Conservation (phyloP, 2,329 filamentous ascomycete genomes). For the Scedosporium boydii region DNA sequence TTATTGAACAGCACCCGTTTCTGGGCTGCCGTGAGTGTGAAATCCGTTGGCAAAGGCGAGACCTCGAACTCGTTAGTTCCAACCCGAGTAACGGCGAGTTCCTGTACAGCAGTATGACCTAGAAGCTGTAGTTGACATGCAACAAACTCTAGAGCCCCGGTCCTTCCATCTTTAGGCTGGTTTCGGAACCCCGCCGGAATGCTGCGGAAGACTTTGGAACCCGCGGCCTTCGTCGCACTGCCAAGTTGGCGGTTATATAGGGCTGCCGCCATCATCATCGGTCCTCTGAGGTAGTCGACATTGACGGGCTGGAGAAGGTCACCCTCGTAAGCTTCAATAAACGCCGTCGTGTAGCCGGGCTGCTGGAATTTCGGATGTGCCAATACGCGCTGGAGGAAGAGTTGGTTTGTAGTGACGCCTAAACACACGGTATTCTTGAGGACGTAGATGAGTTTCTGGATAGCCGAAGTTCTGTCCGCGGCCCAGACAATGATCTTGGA, state of each 20-base stretch:
- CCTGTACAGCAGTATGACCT: neutral
- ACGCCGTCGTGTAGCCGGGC: conserved; percentile 58
- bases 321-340: conserved; percentile 31
- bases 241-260: neutral
- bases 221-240: neutral
- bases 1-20: conserved; percentile 5
- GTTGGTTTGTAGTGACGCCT: conserved; percentile 52
- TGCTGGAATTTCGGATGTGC: conserved; percentile 51
- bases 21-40: neutral
- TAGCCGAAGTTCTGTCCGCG: conserved; percentile 16
- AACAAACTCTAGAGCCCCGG: neutral
- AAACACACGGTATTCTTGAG: conserved; percentile 25
- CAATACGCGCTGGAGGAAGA: conserved; percentile 57
- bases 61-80: neutral
- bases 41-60: neutral
- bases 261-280: conserved; percentile 3
- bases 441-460: conserved; percentile 20
- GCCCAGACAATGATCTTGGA: conserved; percentile 33
- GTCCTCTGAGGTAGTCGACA: neutral
- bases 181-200: conserved; percentile 2
- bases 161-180: conserved; percentile 4
- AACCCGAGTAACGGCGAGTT: neutral
- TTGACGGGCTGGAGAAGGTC: neutral
- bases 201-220: neutral
- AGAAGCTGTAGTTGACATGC: neutral